Evolutionary conservation across 768 basidiomycete genomes (phyloP), one percentile per base, ranked within the genome.

Genomic region (Amanita fuliginea): DNA sequence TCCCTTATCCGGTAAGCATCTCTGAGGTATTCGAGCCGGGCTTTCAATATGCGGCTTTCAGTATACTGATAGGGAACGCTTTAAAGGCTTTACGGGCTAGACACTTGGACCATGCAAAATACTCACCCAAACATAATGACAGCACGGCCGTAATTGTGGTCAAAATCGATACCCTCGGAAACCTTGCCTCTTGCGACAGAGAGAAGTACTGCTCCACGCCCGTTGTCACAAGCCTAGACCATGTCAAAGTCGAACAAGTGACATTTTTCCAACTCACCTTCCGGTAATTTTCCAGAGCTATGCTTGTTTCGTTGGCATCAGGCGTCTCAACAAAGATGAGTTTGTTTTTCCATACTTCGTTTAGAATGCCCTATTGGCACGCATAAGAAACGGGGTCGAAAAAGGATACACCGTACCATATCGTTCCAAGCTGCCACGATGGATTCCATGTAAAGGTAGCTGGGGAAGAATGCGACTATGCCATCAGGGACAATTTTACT

Each of bases 371-470:
- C 96, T 99, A 59, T 24, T 32, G 40, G 24, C 1, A 33, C 18
- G 32, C 24, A 26, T 43, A 11, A 40, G 13, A 16, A 6, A 14
- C 47, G 41, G 19, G 22, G 16, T 41, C 36, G 39, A 33, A 49
- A 26, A 41, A 44, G 32, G 18, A 42, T 41, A 68, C 7, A 47
- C n/a, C 84, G 46, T 62, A 94, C 96, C 96, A 99, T 99, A 64
- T 99, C 96, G 61, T 98, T 97, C 96, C 96, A 99, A n/a, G 96
- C 96, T 2, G 93, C 92, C 9, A 98, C 96, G 52, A 99, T 99
- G 19, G 90, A 93, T 66, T 99, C 96, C 96, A 99, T 99, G 65
- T 99, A 99, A 11, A 99, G 80, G 68, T 99, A 99, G 67, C 89
- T 92, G 16, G 96, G 96, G 67, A 99, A 99, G 75, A 99, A 99